These are phyloP conservation scores for Penicillium longicatenatum DNA, from an alignment of 495 filamentous ascomycete species.

Conservation along the genomic window DNA sequence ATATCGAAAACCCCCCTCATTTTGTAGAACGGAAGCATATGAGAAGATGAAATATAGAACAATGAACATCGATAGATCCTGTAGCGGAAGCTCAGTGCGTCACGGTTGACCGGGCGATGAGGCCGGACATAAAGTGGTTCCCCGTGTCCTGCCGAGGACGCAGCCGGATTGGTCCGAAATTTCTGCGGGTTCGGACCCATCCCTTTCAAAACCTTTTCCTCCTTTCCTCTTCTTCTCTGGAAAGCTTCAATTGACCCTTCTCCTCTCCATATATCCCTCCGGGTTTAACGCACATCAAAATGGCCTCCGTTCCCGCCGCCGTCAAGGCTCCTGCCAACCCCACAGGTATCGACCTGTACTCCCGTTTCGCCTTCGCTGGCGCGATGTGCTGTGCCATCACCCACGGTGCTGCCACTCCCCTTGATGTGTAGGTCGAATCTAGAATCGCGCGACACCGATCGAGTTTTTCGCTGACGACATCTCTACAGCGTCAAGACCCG, in stretches of 20 bases:
- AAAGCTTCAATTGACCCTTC: conserved; percentile 24
- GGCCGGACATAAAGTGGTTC: conserved; percentile 21
- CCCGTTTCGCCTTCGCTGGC: conserved; percentile 84
- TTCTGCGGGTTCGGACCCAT: conserved; percentile 33
- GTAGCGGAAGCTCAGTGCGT: neutral
- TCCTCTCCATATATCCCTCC: conserved; percentile 18
- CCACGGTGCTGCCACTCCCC: conserved; percentile 87
- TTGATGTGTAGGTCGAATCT: conserved; percentile 83
- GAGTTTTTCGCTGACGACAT: neutral
- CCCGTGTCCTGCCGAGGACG: conserved; percentile 23
- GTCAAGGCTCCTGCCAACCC: conserved; percentile 17
- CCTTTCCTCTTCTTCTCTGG: conserved; percentile 17
- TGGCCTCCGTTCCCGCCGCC: conserved; percentile 41
- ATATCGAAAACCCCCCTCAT: neutral
- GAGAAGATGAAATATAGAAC: neutral
- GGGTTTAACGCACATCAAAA: conserved; percentile 28
- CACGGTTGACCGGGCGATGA: conserved; percentile 34
- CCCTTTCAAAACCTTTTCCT: conserved; percentile 39
- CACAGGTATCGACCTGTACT: conserved; percentile 20
- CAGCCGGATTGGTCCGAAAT: conserved; percentile 44
- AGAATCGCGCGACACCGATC: neutral
- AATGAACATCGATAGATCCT: neutral
- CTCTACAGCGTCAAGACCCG: conserved; percentile 82
- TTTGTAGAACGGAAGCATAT: neutral
- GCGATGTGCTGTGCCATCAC: conserved; percentile 94